Base-by-base conservation (phyloP, 192 early-diverging fungal species). In the Linnemannia elongata region DNA sequence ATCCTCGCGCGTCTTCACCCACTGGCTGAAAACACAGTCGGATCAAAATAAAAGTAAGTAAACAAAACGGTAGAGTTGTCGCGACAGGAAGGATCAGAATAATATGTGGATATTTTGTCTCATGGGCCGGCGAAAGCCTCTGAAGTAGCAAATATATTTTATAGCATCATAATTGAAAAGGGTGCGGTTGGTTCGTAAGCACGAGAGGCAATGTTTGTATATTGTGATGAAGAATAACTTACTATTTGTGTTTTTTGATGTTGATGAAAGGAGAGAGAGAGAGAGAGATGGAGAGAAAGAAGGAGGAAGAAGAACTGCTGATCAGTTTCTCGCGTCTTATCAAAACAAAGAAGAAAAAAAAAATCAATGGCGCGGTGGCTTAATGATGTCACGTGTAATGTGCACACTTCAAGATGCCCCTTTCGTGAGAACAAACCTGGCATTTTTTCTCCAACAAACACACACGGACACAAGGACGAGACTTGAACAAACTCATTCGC, bases 91-190 rank as follows among this genome's bases (percentile, higher is more conserved):
- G 30, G 49, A 69, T 80, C 74, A 76, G 74, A 80, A 76, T 76
- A 77, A 68, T 60, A 57, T 72, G 78, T 79, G 77, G 83, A 80
- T 76, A 85, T 68, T 80, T 85, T 85, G 83, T 85, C 83, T 85
- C 83, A 85, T 85, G 69, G 83, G 82, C 77, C 74, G 60, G 77
- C 77, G 78, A 80, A 70, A 66, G 74, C 83, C 83, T 85, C 83
- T 85, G 83, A 85, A 85, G 83, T 85, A 85, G 83, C 83, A 85
- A 85, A 85, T 85, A 85, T 83, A 77, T 72, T 72, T 66, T 75
- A 49, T 76, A 66, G 79, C 83, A 85, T 85, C 83, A 85, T 85
- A 33, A 44, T 24, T 60, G 80, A 38, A 54, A 41, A 55, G 18
- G 57, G 6, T 52, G 49, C 6, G 6, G 52, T 20, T 38, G 42